phyloP scores from a whole-genome alignment of 257 asterid genomes.

The Solanum bulbocastanum region DNA sequence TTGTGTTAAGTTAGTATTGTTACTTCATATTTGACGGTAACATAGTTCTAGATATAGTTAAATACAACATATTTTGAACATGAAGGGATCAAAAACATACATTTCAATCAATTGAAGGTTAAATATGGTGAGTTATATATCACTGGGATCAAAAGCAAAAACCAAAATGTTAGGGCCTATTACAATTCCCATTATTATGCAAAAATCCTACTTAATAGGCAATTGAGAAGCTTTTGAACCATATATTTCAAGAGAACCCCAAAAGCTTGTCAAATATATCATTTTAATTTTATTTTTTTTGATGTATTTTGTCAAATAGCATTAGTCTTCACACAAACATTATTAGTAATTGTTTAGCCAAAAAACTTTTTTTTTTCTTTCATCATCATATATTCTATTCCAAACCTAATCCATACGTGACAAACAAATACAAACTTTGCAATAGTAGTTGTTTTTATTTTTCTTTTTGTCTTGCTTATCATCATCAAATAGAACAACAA shows the following conservation, averaged over 20 bases:
- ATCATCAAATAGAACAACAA: background rate
- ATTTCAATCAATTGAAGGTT: background rate
- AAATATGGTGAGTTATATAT: background rate
- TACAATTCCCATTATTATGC: background rate
- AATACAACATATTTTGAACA: background rate
- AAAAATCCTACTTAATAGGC: background rate
- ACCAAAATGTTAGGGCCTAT: background rate
- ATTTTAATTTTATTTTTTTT: background rate
- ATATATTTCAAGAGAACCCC: background rate
- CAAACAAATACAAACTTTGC: background rate
- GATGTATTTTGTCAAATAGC: background rate
- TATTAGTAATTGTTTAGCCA: background rate
- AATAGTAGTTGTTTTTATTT: background rate
- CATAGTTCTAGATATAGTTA: background rate
- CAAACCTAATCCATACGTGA: background rate
- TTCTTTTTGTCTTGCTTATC: slow-evolving; percentile 7
- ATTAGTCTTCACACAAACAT: background rate
- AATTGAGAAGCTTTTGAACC: background rate
- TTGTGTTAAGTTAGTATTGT: background rate
- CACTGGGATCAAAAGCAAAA: background rate
- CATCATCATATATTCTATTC: background rate
- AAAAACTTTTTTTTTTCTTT: background rate
- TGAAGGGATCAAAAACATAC: background rate
- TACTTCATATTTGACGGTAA: background rate
- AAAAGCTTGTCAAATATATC: background rate